These are phyloP conservation scores for Puccinia coronata DNA, from an alignment of 1,284 basidiomycete species.

Conservation along the genomic window DNA sequence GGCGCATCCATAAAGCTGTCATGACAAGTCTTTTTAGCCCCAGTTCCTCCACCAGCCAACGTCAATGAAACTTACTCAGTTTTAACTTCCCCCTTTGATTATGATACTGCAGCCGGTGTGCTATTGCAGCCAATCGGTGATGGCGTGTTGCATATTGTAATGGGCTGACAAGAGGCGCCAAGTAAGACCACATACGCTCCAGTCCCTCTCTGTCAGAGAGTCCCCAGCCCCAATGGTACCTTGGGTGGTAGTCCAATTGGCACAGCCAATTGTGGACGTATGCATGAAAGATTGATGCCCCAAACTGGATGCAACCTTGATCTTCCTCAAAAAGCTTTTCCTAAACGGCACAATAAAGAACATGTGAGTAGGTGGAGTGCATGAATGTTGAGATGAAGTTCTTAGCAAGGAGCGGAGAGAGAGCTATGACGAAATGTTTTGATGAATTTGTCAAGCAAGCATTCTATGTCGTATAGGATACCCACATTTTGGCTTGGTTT, in stretches of 20 bases:
- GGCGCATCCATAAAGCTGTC: neutral
- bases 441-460: neutral
- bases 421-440: neutral
- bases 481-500: neutral
- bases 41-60: no score
- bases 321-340: neutral
- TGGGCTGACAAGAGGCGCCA: neutral
- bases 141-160: neutral
- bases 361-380: neutral
- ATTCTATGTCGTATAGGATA: neutral
- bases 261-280: constrained; percentile 20
- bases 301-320: neutral
- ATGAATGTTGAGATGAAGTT: neutral
- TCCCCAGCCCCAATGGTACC: neutral
- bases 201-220: neutral
- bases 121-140: neutral
- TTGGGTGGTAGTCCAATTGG: neutral
- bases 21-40: no score
- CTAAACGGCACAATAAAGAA: no score
- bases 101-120: neutral
- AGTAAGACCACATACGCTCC: neutral
- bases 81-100: neutral
- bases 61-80: neutral
- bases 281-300: neutral
- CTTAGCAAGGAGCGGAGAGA: neutral